Evolutionary conservation across 2,329 filamentous ascomycete genomes (phyloP).

Genomic region (Xylariaceae sp.): DNA sequence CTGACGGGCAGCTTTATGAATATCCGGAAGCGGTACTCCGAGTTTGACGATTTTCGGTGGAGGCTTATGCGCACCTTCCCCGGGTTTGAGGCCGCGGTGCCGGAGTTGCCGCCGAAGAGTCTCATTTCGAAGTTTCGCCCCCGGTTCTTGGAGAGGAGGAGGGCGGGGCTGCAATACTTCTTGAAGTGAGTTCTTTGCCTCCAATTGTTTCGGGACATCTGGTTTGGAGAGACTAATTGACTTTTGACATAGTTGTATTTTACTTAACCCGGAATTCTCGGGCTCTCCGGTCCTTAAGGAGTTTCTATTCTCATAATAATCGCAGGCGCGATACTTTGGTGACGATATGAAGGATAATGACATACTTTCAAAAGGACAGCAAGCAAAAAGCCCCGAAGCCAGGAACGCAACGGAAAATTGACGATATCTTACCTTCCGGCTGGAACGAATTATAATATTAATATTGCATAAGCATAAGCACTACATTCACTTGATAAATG

Average conservation of each 20-base stretch:
- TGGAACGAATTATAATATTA: too few species aligned
- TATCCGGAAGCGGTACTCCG: constrained; percentile 76
- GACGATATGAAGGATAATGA: too few species aligned
- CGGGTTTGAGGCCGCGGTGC: constrained; percentile 77
- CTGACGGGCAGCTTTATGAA: constrained; percentile 64
- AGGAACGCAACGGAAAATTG: too few species aligned
- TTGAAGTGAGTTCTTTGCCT: constrained; percentile 64
- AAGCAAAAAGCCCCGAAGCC: too few species aligned
- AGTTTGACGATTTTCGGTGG: constrained; percentile 79
- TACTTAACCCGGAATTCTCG: constrained; percentile 91
- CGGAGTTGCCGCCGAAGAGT: constrained; percentile 87
- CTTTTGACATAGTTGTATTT: constrained; percentile 63
- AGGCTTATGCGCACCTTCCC: constrained; percentile 78
- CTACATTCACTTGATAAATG: too few species aligned
- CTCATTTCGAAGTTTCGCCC: constrained; percentile 81
- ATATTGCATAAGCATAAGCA: too few species aligned
- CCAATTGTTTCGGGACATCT: constrained; percentile 3
- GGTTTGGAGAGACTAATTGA: not conserved
- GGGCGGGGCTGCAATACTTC: constrained; percentile 83
- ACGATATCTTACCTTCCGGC: too few species aligned
- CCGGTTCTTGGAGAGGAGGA: constrained; percentile 79
- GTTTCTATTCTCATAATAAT: constrained; percentile 71
- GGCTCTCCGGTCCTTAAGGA: constrained; percentile 88
- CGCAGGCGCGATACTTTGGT: too few species aligned
- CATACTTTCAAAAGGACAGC: too few species aligned